These are phyloP conservation scores for Fraxinus nigra DNA, from an alignment of 305 asterid genomes.

Conservation along the genomic window DNA sequence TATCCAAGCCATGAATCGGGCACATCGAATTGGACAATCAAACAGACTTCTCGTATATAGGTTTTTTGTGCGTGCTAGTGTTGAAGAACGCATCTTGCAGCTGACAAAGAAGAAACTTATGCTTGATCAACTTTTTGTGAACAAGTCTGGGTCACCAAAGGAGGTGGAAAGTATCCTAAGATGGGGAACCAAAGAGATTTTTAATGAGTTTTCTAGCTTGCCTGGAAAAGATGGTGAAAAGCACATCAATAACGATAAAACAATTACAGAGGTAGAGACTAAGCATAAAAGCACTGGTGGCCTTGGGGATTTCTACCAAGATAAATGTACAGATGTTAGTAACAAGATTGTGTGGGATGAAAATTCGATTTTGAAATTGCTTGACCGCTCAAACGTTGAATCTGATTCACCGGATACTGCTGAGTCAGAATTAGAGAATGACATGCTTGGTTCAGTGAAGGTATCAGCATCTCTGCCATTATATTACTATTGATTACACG, in stretches of 20 bases:
- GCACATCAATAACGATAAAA: constrained; percentile 46
- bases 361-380: constrained; percentile 73
- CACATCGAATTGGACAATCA: constrained; percentile 95
- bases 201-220: constrained; percentile 58
- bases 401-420: constrained; percentile 67
- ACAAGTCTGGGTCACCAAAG: constrained; percentile 87
- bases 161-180: constrained; percentile 91
- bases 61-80: constrained; percentile 97
- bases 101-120: constrained; percentile 94
- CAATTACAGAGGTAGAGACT: constrained; percentile 54
- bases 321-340: constrained; percentile 77
- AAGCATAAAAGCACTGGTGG: constrained; percentile 78
- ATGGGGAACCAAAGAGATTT: constrained; percentile 99
- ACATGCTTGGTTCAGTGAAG: constrained; percentile 98
- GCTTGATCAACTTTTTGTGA: constrained; percentile 96
- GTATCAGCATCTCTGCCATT: constrained; percentile 37
- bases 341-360: constrained; percentile 87
- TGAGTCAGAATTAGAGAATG: constrained; percentile 69
- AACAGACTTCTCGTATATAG: constrained; percentile 91
- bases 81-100: constrained; percentile 97
- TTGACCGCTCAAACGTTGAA: constrained; percentile 82
- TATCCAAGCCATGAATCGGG: constrained; percentile 98
- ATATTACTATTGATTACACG: constrained; percentile 12
- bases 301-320: constrained; percentile 92
- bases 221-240: constrained; percentile 60